These are phyloP conservation scores for Candida albicans DNA, from an alignment of 1,139 yeast genomes.

Conservation along the genomic window DNA sequence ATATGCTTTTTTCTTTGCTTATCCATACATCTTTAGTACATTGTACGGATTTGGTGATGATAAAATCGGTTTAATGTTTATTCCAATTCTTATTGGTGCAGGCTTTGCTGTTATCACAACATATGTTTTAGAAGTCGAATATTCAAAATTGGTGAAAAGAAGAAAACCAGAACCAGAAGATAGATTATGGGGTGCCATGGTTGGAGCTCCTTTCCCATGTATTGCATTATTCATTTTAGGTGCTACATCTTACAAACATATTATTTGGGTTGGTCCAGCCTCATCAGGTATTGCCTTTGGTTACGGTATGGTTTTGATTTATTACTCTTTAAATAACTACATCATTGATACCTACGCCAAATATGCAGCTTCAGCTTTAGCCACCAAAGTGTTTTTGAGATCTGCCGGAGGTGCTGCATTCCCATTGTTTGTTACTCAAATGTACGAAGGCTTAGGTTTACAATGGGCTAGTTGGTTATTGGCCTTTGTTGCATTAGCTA, in stretches of 20 bases:
- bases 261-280: conserved; percentile 95
- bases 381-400: conserved; percentile 86
- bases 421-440: conserved; percentile 83
- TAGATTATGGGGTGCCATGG: conserved; percentile 81
- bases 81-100: conserved; percentile 89
- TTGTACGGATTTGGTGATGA: conserved; percentile 69
- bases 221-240: conserved; percentile 85
- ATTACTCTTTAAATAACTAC: conserved; percentile 84
- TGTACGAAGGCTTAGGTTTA: conserved; percentile 72
- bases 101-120: conserved; percentile 68
- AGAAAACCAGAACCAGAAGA: conserved; percentile 85
- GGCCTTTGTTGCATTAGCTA: conserved; percentile 80
- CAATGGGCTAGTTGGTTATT: conserved; percentile 84
- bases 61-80: conserved; percentile 75
- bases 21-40: conserved; percentile 70
- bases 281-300: conserved; percentile 89
- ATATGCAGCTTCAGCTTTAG: conserved; percentile 88
- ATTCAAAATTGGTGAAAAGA: conserved; percentile 49
- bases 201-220: conserved; percentile 89
- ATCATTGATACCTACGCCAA: conserved; percentile 85
- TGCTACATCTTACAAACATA: conserved; percentile 76
- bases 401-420: conserved; percentile 88
- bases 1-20: conserved; percentile 91
- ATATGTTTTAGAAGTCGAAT: conserved; percentile 65
- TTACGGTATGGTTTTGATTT: conserved; percentile 86